Evolutionary conservation across 2,329 filamentous ascomycete species (phyloP).

Genomic region (Hypoxylon sp.): DNA sequence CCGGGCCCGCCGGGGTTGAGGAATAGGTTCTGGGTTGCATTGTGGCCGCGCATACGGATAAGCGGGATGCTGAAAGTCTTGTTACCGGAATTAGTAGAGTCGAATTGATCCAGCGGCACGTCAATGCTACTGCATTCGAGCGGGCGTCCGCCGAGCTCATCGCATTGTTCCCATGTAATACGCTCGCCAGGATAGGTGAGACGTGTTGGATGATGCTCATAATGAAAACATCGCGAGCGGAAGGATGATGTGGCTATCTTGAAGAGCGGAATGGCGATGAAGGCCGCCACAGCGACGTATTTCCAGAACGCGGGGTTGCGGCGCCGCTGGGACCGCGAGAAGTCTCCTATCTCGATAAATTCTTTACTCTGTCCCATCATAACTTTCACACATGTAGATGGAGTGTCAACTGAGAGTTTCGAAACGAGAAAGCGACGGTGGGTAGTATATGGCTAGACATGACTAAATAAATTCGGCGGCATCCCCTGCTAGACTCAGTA

Average conservation of each 20-base stretch:
- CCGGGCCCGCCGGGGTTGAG: slow-evolving; percentile 66
- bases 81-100: slow-evolving; percentile 50
- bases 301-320: slow-evolving; percentile 7
- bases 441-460: not conserved
- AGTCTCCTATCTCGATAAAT: slow-evolving; percentile 1
- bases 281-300: slow-evolving; percentile 2
- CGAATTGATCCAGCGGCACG: slow-evolving; percentile 65
- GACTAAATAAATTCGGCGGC: not conserved
- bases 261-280: slow-evolving; percentile 16
- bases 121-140: slow-evolving; percentile 62
- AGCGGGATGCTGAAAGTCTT: slow-evolving; percentile 62
- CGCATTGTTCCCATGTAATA: slow-evolving; percentile 59
- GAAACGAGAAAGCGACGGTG: not conserved
- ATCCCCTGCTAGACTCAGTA: not conserved
- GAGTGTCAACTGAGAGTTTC: not conserved
- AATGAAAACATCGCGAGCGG: slow-evolving; percentile 1
- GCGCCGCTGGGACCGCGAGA: not conserved
- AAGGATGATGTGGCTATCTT: slow-evolving; percentile 2
- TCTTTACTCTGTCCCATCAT: slow-evolving; percentile 8
- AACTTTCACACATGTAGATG: not conserved
- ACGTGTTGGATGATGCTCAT: slow-evolving; percentile 1
- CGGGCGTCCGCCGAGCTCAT: slow-evolving; percentile 54
- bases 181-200: slow-evolving; percentile 55
- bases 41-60: slow-evolving; percentile 60
- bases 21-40: slow-evolving; percentile 61